Base-by-base conservation (phyloP, 1,284 basidiomycete species). In the Cryptococcus depauperatus region DNA sequence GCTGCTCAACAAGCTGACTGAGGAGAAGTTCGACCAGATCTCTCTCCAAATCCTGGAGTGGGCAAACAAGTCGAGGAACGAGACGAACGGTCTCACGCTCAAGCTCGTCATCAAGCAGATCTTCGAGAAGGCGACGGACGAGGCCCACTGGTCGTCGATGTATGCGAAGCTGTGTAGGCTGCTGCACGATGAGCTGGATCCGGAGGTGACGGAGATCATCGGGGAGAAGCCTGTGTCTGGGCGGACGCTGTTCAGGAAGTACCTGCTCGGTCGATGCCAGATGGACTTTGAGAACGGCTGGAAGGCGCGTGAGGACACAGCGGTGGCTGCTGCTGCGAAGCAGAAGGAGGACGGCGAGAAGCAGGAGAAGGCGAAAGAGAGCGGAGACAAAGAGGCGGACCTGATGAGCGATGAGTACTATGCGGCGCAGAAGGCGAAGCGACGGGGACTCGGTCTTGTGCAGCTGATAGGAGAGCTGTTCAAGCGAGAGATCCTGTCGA, bases 391-490 rank as follows among this genome's bases (percentile, higher is more conserved):
- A 5, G 81, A 82, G 64, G 75, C 78, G 48, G 85, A 78, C 6
- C 76, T 91, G 37, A 85, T 95, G 61, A 93, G 87, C 5, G 91
- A 96, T 11, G 92, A 97, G 73, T 97, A 97, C 75, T 97, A 97
- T 64, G 85, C 85, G 41, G 87, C 86, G 16, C 85, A 92, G 69
- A 96, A 96, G 76, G 91, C 91, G 35, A 96, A 96, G 77, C 87
- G 92, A 55, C 85, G 88, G 56, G 91, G 92, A 70, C 83, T 97
- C 21, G 93, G 93, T 77, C 79, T 97, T 51, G 88, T 97, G 70
- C 87, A 87, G 69, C 95, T 98, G 74, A 95, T 97, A 56, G 92
- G 93, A 61, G 92, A 97, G 74, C 76, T 97, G 47, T 97, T 91
- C 83, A 96, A 96, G 76, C 76, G 96, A 30, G 83, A 84, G 70